Percentiles rank a stretch among this genome's conserved stretches.
Evolutionary conservation across 2,329 filamentous ascomycete species (phyloP).

Genomic region (Penicillium sp.): DNA sequence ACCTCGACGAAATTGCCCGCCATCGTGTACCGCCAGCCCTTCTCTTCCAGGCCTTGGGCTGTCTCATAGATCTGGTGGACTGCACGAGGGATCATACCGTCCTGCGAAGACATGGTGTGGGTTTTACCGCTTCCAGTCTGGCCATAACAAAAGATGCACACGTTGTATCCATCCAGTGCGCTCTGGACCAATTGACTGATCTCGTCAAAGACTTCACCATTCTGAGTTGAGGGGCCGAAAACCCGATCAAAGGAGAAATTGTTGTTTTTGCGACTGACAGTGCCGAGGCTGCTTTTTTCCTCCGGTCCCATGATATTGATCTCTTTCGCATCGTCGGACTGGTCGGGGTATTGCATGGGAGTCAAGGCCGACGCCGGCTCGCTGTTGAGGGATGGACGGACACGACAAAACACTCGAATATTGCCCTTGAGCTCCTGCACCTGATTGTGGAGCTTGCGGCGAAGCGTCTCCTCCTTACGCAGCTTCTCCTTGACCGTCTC

Average conservation of each 20-base stretch:
- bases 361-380: conserved; percentile 63
- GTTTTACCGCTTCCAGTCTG: conserved; percentile 98
- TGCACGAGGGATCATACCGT: conserved; percentile 93
- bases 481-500: conserved; percentile 75
- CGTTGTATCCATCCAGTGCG: conserved; percentile 94
- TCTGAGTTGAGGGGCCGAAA: conserved; percentile 73
- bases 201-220: conserved; percentile 87
- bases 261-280: conserved; percentile 72
- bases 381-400: conserved; percentile 67
- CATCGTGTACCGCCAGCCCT: conserved; percentile 93
- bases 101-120: conserved; percentile 83
- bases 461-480: conserved; percentile 83
- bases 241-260: conserved; percentile 92
- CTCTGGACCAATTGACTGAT: conserved; percentile 96
- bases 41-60: conserved; percentile 75
- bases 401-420: conserved; percentile 95
- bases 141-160: conserved; percentile 98
- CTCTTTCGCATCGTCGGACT: conserved; percentile 77
- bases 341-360: conserved; percentile 74
- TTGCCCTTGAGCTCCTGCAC: conserved; percentile 98
- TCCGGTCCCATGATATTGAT: conserved; percentile 80
- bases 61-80: conserved; percentile 92
- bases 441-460: conserved; percentile 92
- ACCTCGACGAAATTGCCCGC: conserved; percentile 95
- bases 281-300: conserved; percentile 76